Percentiles rank a stretch among this genome's conserved stretches.
Conservation (phyloP, 495 filamentous ascomycete species). For the Xanthoparmelia taractica region DNA sequence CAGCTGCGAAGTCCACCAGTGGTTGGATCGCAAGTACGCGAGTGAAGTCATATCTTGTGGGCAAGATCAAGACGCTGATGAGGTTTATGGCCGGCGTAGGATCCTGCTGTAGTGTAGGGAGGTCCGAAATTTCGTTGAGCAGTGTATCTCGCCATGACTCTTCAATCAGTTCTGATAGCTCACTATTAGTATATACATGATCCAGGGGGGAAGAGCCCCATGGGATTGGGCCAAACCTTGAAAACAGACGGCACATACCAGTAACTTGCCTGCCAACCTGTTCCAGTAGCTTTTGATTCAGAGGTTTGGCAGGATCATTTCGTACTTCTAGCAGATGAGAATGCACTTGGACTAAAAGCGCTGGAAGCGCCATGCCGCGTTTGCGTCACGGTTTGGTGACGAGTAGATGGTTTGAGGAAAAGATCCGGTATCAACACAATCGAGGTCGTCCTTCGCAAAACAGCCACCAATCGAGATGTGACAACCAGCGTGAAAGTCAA, state of each 20-base stretch:
- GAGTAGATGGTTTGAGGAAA: neutral
- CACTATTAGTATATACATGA: neutral
- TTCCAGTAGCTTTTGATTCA: conserved; percentile 22
- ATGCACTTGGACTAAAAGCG: conserved; percentile 3
- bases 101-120: conserved; percentile 45
- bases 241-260: conserved; percentile 13
- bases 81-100: conserved; percentile 43
- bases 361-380: conserved; percentile 12
- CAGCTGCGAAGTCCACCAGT: conserved; percentile 41
- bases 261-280: conserved; percentile 15
- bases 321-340: conserved; percentile 16
- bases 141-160: conserved; percentile 27
- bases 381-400: conserved; percentile 1
- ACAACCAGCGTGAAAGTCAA: neutral
- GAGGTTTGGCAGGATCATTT: conserved; percentile 9
- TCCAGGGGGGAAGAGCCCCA: neutral
- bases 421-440: neutral
- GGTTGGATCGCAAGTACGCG: conserved; percentile 41
- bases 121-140: conserved; percentile 39
- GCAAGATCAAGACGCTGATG: conserved; percentile 30
- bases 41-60: conserved; percentile 37
- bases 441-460: neutral
- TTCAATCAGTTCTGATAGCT: conserved; percentile 12
- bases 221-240: neutral
- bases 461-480: neutral